Conservation (phyloP, 495 filamentous ascomycete genomes). For the Trypethelium eluteriae region DNA sequence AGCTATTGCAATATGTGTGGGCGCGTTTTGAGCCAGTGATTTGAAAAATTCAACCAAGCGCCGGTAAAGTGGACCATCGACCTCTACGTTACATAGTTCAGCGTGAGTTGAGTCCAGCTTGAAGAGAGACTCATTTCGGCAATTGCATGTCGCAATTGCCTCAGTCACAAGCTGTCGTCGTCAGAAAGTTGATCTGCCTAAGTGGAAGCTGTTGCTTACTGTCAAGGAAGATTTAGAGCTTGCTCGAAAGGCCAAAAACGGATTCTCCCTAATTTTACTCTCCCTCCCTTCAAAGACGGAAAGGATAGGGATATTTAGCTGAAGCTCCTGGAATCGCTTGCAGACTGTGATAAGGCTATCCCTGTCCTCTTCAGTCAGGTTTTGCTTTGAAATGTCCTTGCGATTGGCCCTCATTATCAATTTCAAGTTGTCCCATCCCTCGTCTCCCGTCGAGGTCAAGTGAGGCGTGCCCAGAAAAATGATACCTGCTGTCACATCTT, state of each 20-base stretch:
- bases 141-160: neutral
- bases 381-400: neutral
- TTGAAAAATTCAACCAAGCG: neutral
- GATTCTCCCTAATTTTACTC: neutral
- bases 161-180: neutral
- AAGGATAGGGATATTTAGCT: neutral
- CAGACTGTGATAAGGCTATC: neutral
- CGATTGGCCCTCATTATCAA: neutral
- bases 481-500: neutral
- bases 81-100: neutral
- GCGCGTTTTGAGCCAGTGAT: neutral
- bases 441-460: neutral
- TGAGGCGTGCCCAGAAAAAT: neutral
- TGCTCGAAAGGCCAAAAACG: neutral
- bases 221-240: neutral
- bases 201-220: neutral
- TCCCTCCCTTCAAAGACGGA: neutral
- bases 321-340: neutral
- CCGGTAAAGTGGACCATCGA: neutral
- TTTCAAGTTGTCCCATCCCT: neutral
- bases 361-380: neutral
- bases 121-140: neutral
- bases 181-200: neutral
- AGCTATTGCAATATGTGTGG: neutral
- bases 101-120: neutral